Base-by-base conservation (phyloP, 2,329 filamentous ascomycete genomes). In the Monosporascus sp. region DNA sequence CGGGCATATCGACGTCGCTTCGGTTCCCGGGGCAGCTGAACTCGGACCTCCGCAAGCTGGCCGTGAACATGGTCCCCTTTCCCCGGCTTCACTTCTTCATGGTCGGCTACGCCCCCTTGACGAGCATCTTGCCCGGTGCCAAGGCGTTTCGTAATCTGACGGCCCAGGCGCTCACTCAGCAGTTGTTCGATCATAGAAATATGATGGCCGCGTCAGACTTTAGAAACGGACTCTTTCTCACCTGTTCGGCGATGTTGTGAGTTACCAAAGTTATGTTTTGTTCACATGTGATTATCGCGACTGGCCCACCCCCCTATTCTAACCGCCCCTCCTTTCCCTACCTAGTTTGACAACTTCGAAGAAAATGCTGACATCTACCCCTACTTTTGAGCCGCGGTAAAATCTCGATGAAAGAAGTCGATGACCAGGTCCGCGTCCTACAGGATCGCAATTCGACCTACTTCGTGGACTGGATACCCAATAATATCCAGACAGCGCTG, bases 141-240 rank as follows among this genome's bases (percentile, higher is more conserved):
- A 77, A 95, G 83, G 90, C 89, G 66, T 99, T 97, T 93, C 94
- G 94, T 73, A 93, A 94, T 64, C 89, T 97, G 75, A 92, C 88
- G 70, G 94, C 99, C 58, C 93, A 94, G 54, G 94, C 99, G 83
- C 85, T 99, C 75, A 97, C 94, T 69, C 94, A 99, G 83, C 94
- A 99, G 79, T 97, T 99, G 91, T 99, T 96, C 83, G 94, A 99
- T 82, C 93, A 94, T 71, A 97, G 97, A 90, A 99, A 99, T 88
- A 99, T 99, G 93, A 99, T 99, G 94, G 94, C 94, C 79, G 94
- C 94, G 62, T 95, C 92, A 61, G 94, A 99, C 82, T 99, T 99
- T 91, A 90, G 94, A 70, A 99, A 97, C 77, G 94, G 94, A 75
- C 94, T 94, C 70, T 99, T 97, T 84, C 86, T 99, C 71, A 99